Base-by-base conservation (phyloP, 768 basidiomycete genomes). In the Lepiota brunneoincarnata region DNA sequence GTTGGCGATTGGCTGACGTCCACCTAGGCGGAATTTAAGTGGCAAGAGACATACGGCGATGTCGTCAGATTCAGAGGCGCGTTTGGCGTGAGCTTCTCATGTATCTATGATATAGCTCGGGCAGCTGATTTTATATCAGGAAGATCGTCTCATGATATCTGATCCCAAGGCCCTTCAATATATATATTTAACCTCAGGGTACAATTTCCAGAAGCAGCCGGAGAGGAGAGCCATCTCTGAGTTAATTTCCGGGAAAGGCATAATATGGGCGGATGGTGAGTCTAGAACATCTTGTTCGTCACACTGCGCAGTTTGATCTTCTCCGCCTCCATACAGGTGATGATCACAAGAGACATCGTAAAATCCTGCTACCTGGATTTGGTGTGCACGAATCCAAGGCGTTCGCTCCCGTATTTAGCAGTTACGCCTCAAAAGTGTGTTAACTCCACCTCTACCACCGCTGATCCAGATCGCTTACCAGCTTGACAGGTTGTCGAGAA, bases 131-230 rank as follows among this genome's bases (percentile, higher is more conserved):
- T 42, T 41, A 35, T 49, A 34, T 14, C 49, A 78, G 79, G 72
- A 71, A 57, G 72, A 79, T 51, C 67, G 72, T 23, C 72, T 81
- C 15, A 60, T 79, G 31, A 58, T 80, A 3, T 65, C 75, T 4
- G 80, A 82, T 61, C 72, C 77, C 4, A 80, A 81, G 57, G 78
- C 77, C 2, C 65, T 76, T 26, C 72, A 75, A 43, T 71, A 74
- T 54, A 74, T 80, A 35, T 72, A 75, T 55, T 70, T 72, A 24
- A 75, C 75, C 1, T 68, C 73, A 2, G 74, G 68, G 2, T 77
- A 81, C 52, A 65, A 66, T 21, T 81, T 73, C 54, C 62, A 60
- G 21, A 81, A 78, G 52, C 71, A 67, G 43, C 59, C 67, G 6
- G 72, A 71, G 51, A 69, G 73, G 31, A 61, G 66, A n/a, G 71